Base-by-base conservation (phyloP, 139 green algal species). In the Raphidocelis subcapitata region DNA sequence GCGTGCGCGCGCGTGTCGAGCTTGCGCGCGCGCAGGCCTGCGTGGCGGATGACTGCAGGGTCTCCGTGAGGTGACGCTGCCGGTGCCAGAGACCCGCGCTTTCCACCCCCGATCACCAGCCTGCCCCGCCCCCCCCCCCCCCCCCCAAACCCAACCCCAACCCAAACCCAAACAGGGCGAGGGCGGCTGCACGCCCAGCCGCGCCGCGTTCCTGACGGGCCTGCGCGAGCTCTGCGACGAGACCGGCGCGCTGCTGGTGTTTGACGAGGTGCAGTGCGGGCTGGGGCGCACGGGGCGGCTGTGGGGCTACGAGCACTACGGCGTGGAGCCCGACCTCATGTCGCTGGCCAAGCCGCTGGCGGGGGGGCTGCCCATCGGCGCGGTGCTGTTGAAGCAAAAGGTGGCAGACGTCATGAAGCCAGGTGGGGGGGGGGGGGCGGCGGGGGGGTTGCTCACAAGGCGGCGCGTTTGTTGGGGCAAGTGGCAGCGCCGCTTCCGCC, bases 291-390 rank as follows among this genome's bases (percentile, higher is more conserved):
- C 89, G 66, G 95, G 96, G 65, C 92, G 92, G 74, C 88, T 99
- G 70, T 99, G 92, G 91, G 94, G 79, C 2, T 83, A 99, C 81
- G 57, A 97, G 86, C 55, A 90, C 65, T 96, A 90, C 65, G 94
- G 89, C 16, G 92, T 98, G 36, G 62, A 88, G 79, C 95, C 96
- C 24, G 95, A 99, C 87, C 96, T 99, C 47, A 97, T 99, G 90
- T 96, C 91, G 0, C 74, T 98, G 28, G 96, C 96, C 62, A 99
- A 99, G 86, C 96, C 96, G 12, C 85, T 99, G 21, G 96, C 95
- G 54, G 94, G 93, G 68, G 96, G 96, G 1, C 83, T 99, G 71
- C 96, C 96, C 57, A 98, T 99, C 47, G 96, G 96, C 14, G 92
- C 92, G 3, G 92, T 97, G 74, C 81, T 99, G 65, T 67, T 98